These are phyloP conservation scores for Talaromyces piceae DNA, from an alignment of 2,329 filamentous ascomycete species.

Conservation along the genomic window DNA sequence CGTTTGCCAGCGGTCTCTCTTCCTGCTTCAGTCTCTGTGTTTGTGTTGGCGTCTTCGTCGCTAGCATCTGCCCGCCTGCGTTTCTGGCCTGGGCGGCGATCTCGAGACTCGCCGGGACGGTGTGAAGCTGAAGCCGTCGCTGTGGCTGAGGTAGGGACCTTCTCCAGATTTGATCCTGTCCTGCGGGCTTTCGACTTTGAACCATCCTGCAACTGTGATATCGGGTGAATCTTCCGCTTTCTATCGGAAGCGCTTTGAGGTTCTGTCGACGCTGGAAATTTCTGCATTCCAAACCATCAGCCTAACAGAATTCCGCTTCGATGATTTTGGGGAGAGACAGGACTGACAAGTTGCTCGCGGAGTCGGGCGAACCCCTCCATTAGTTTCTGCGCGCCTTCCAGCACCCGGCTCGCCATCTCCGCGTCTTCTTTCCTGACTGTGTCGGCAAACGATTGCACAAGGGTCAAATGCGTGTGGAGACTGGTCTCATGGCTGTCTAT, in stretches of 20 bases:
- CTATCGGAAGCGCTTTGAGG: not conserved
- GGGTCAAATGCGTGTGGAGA: conserved; percentile 31
- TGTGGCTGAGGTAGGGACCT: too few relatives aligned
- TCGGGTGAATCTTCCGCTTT: not conserved
- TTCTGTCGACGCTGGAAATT: not conserved
- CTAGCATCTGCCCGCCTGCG: too few relatives aligned
- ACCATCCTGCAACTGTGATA: too few relatives aligned
- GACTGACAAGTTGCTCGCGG: conserved; percentile 29
- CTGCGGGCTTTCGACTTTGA: too few relatives aligned
- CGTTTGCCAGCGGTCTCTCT: conserved; percentile 12
- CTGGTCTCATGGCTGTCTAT: conserved; percentile 21
- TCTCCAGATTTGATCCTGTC: too few relatives aligned
- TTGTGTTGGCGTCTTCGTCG: not conserved
- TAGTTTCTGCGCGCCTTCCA: conserved; percentile 33
- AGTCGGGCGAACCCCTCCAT: conserved; percentile 29
- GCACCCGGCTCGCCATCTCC: conserved; percentile 25
- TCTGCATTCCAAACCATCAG: not conserved
- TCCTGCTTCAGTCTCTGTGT: not conserved
- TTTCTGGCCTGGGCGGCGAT: too few relatives aligned
- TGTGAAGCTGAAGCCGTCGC: too few relatives aligned
- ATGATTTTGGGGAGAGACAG: not conserved
- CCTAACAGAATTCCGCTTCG: not conserved
- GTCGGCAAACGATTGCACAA: conserved; percentile 28
- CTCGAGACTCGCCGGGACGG: too few relatives aligned
- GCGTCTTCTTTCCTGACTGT: conserved; percentile 21